A percentile compares a stretch with the other conserved stretches of the same genome.
Conservation (phyloP, 169 alveolate genomes). For the Plasmodium sp. region DNA sequence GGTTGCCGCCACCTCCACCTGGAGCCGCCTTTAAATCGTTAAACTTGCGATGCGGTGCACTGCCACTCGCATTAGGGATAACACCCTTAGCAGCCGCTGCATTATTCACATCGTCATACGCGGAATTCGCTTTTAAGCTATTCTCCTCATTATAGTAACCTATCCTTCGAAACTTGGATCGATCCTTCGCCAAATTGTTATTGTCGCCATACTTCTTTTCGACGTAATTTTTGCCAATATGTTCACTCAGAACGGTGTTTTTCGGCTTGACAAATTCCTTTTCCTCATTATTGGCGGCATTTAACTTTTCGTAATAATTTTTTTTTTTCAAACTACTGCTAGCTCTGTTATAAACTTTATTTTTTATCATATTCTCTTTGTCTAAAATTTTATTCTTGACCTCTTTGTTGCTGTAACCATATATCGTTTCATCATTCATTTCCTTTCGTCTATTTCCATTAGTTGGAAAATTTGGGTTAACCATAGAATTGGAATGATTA, state of each 20-base stretch:
- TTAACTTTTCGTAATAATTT: constrained; percentile 40
- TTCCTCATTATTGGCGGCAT: constrained; percentile 23
- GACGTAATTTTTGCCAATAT: constrained; percentile 21
- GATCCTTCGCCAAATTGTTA: constrained; percentile 19
- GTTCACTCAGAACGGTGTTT: constrained; percentile 3
- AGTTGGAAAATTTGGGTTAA: background rate
- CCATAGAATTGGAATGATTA: background rate
- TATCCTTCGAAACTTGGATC: constrained; percentile 35
- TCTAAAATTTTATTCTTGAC: constrained; percentile 12
- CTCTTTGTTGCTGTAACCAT: constrained; percentile 29
- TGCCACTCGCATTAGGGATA: background rate
- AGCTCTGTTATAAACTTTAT: constrained; percentile 9
- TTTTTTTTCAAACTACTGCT: constrained; percentile 28
- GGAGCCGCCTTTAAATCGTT: background rate
- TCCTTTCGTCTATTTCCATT: constrained; percentile 31
- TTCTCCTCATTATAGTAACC: constrained; percentile 36
- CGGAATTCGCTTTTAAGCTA: background rate
- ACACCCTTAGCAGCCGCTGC: background rate
- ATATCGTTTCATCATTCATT: constrained; percentile 21
- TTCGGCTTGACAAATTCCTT: constrained; percentile 19
- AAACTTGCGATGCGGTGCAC: background rate
- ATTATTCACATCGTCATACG: constrained; percentile 15
- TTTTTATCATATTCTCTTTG: constrained; percentile 28
- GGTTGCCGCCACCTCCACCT: background rate
- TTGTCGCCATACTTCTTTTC: constrained; percentile 18